These are phyloP conservation scores for Inga laurina DNA, from an alignment of 306 rosid genomes.

Conservation along the genomic window DNA sequence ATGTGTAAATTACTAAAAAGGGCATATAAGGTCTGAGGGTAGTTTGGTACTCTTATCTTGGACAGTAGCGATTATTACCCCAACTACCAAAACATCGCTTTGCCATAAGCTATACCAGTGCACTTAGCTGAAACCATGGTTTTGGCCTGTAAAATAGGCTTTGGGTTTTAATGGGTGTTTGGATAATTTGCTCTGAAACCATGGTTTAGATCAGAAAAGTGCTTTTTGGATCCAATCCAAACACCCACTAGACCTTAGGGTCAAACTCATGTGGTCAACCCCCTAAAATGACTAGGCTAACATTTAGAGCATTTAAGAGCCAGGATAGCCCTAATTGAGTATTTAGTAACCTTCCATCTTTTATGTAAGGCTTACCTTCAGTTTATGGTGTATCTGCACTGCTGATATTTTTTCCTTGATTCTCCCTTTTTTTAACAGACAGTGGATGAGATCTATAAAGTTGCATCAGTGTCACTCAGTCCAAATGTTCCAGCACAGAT, in stretches of 20 bases:
- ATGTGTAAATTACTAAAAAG: neutral
- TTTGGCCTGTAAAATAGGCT: neutral
- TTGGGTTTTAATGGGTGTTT: neutral
- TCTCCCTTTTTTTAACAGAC: slow-evolving; percentile 66
- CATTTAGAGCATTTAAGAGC: neutral
- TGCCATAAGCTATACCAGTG: no score
- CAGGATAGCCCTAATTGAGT: neutral
- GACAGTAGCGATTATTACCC: neutral
- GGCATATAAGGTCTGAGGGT: neutral
- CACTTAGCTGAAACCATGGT: no score
- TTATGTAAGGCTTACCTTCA: slow-evolving; percentile 10
- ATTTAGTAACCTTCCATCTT: slow-evolving; percentile 28
- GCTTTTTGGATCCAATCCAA: neutral
- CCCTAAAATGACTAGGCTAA: neutral
- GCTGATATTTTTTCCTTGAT: slow-evolving; percentile 31
- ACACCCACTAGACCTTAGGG: neutral
- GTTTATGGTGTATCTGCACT: slow-evolving; percentile 8
- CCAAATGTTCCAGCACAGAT: slow-evolving; percentile 99
- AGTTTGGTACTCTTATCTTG: neutral
- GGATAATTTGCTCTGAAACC: neutral
- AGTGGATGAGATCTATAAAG: slow-evolving; percentile 95
- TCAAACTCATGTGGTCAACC: neutral
- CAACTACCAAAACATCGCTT: no score
- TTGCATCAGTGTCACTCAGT: slow-evolving; percentile 87
- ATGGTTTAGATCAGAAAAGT: neutral